Evolutionary conservation across 768 basidiomycete genomes (phyloP).

Genomic region (Crucibulum laeve): DNA sequence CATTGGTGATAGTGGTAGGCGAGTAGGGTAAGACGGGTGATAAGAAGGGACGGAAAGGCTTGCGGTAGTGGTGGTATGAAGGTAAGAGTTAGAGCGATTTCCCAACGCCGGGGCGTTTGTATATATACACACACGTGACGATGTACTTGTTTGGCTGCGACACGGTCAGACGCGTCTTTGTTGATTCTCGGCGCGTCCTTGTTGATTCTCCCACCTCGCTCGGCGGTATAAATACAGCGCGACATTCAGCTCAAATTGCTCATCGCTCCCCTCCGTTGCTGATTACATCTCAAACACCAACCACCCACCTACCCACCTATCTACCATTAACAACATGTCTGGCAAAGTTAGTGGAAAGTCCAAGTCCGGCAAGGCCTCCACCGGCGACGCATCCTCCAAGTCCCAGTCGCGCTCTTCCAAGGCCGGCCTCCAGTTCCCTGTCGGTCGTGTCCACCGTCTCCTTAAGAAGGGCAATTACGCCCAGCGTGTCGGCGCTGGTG

Average conservation of each 20-base stretch:
- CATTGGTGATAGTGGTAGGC: slow-evolving; percentile 40
- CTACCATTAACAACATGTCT: slow-evolving; percentile 30
- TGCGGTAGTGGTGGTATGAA: slow-evolving; percentile 29
- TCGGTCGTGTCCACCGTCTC: slow-evolving; percentile 89
- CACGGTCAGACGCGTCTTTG: slow-evolving; percentile 33
- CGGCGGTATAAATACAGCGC: slow-evolving; percentile 29
- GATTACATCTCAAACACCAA: slow-evolving; percentile 12
- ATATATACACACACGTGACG: slow-evolving; percentile 43
- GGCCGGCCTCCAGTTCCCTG: slow-evolving; percentile 80
- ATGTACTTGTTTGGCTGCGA: slow-evolving; percentile 36
- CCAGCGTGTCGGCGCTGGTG: slow-evolving; percentile 85
- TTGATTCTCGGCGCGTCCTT: slow-evolving; percentile 22
- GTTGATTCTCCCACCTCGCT: slow-evolving; percentile 13
- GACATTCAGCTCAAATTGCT: slow-evolving; percentile 12
- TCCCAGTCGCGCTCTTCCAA: slow-evolving; percentile 69
- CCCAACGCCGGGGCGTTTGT: slow-evolving; percentile 11
- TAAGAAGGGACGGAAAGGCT: slow-evolving; percentile 8
- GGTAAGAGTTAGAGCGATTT: slow-evolving; percentile 18
- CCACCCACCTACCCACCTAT: slow-evolving; percentile 5
- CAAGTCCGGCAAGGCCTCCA: slow-evolving; percentile 45
- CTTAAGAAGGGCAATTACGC: slow-evolving; percentile 87
- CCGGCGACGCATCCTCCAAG: slow-evolving; percentile 51
- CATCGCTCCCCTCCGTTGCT: background rate
- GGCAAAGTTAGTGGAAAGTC: slow-evolving; percentile 31
- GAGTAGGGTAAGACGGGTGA: slow-evolving; percentile 7